A percentile compares a stretch with the other conserved stretches of the same genome.
These are phyloP conservation scores for Kodamaea ohmeri DNA, from an alignment of 1,139 yeast species.

Conservation along the genomic window DNA sequence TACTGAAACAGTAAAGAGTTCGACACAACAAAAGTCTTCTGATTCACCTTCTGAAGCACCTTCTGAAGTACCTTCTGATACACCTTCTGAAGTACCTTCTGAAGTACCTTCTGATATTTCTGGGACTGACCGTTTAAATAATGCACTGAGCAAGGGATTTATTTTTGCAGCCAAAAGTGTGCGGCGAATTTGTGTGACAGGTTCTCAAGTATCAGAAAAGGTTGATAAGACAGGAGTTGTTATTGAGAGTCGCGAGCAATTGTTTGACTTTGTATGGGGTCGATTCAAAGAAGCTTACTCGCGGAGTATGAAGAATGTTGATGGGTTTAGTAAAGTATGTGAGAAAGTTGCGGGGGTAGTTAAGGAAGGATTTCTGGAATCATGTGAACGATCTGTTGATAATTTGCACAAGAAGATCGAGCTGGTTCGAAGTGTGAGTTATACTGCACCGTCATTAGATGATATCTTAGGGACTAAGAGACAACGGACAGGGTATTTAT, in stretches of 20 bases:
- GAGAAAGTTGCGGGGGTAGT: neutral
- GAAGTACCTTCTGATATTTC: too few species aligned
- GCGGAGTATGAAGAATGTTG: neutral
- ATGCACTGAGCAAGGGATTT: too few species aligned
- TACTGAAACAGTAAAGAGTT: neutral
- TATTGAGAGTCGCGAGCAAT: slow-evolving; percentile 1
- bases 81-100: too few species aligned
- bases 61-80: too few species aligned
- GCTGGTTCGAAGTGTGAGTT: neutral
- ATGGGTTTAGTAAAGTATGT: neutral
- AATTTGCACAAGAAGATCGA: neutral
- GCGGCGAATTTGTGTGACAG: neutral
- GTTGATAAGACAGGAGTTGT: neutral
- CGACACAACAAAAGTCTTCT: too few species aligned
- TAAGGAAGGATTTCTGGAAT: neutral
- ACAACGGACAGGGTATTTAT: slow-evolving; percentile 17
- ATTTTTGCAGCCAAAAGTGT: neutral
- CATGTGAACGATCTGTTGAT: neutral
- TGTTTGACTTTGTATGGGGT: slow-evolving; percentile 2
- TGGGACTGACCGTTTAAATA: too few species aligned
- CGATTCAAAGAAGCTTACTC: slow-evolving; percentile 1
- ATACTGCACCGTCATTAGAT: slow-evolving; percentile 26
- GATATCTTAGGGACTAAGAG: slow-evolving; percentile 21
- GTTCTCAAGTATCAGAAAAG: neutral
- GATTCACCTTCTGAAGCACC: too few species aligned